Evolutionary conservation across 805 yeast genomes (phyloP).

Genomic region (Cephaloascus albidus): DNA sequence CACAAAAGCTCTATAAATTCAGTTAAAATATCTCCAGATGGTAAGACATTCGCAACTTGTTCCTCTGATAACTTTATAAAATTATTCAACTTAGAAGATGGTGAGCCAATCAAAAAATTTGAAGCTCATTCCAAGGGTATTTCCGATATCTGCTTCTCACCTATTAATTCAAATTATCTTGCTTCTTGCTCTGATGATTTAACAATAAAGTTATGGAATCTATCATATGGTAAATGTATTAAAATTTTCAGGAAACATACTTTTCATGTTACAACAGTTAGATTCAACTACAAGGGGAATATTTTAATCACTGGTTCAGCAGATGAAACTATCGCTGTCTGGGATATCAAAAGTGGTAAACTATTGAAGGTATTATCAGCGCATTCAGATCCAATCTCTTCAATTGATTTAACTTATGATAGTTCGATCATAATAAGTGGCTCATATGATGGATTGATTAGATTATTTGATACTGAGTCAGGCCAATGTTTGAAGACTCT

Average conservation of each 20-base stretch:
- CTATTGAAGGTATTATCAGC: slow-evolving; percentile 79
- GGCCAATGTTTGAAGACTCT: slow-evolving; percentile 91
- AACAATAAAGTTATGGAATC: slow-evolving; percentile 67
- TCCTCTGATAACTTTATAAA: slow-evolving; percentile 19
- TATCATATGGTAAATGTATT: slow-evolving; percentile 38
- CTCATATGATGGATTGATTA: slow-evolving; percentile 82
- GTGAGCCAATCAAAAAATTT: slow-evolving; percentile 20
- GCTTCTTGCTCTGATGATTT: slow-evolving; percentile 87
- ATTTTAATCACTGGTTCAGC: slow-evolving; percentile 74
- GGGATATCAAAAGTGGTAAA: slow-evolving; percentile 74
- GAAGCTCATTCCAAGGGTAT: slow-evolving; percentile 63
- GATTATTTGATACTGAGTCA: slow-evolving; percentile 79
- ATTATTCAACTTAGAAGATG: slow-evolving; percentile 15
- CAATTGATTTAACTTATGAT: slow-evolving; percentile 66
- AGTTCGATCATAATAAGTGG: slow-evolving; percentile 80
- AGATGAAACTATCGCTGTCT: slow-evolving; percentile 83
- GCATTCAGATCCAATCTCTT: slow-evolving; percentile 83
- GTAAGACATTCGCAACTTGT: slow-evolving; percentile 44
- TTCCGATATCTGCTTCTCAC: slow-evolving; percentile 71
- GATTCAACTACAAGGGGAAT: slow-evolving; percentile 68
- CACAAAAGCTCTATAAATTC: slow-evolving; percentile 23
- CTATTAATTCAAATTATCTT: slow-evolving; percentile 51
- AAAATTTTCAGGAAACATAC: slow-evolving; percentile 67
- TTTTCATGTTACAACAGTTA: slow-evolving; percentile 67
- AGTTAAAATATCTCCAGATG: slow-evolving; percentile 55